Evolutionary conservation across 225 moss, liverwort and hornwort species (phyloP).

Genomic region (Physcomitrium patens): DNA sequence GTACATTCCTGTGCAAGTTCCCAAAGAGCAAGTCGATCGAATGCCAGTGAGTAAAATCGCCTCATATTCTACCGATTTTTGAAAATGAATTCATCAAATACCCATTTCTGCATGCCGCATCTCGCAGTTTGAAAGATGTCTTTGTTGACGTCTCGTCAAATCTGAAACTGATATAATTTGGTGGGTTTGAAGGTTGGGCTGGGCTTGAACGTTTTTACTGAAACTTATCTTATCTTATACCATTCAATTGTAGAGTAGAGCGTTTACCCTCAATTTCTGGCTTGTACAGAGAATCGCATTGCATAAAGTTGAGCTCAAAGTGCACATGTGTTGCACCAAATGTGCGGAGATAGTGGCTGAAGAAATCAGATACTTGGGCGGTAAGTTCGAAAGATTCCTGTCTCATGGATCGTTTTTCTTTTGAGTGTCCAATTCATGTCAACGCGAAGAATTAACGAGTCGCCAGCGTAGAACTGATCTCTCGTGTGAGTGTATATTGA

Average conservation of each 20-base stretch:
- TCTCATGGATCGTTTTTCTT: neutral
- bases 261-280: neutral
- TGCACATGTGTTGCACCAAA: slow-evolving; percentile 59
- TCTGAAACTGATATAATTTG: too few relatives aligned
- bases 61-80: neutral
- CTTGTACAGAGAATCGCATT: slow-evolving; percentile 48
- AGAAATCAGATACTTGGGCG: slow-evolving; percentile 43
- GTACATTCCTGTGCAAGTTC: slow-evolving; percentile 51
- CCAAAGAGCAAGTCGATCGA: slow-evolving; percentile 47
- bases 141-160: neutral
- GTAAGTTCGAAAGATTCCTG: slow-evolving; percentile 22
- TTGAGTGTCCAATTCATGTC: neutral
- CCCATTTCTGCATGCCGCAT: neutral
- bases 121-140: neutral
- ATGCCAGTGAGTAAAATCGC: slow-evolving; percentile 42
- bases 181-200: neutral
- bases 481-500: too few relatives aligned
- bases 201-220: neutral
- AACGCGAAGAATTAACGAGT: too few relatives aligned
- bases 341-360: slow-evolving; percentile 57
- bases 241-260: too few relatives aligned
- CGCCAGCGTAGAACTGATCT: too few relatives aligned
- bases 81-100: neutral
- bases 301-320: slow-evolving; percentile 53
- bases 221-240: neutral